phyloP scores from a whole-genome alignment of 2,329 filamentous ascomycete genomes.

The Amauroascus verrucosus region DNA sequence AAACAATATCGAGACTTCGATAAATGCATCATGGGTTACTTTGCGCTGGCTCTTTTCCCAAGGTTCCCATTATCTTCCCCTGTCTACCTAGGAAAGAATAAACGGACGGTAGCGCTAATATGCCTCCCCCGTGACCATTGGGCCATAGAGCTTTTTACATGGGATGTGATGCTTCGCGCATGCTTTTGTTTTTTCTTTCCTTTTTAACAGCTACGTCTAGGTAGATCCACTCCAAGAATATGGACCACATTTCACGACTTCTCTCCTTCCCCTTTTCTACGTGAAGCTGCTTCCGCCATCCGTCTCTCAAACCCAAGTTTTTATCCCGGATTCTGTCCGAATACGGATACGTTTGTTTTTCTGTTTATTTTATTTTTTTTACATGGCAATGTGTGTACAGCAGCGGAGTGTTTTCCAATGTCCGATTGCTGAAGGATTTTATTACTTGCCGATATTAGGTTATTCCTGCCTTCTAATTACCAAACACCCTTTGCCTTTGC shows the following conservation, averaged over 20 bases:
- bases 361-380: too few species aligned
- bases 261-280: not conserved
- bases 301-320: not conserved
- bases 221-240: slow-evolving; percentile 1
- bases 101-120: not conserved
- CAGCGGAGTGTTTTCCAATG: slow-evolving; percentile 48
- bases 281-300: not conserved
- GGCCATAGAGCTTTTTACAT: not conserved
- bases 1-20: not conserved
- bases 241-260: not conserved
- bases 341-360: too few species aligned
- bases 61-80: not conserved
- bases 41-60: slow-evolving; percentile 2
- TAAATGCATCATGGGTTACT: slow-evolving; percentile 6
- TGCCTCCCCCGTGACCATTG: not conserved
- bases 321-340: not conserved
- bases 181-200: too few species aligned
- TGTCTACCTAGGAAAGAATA: not conserved
- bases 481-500: slow-evolving; percentile 37
- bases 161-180: not conserved
- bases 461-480: slow-evolving; percentile 37
- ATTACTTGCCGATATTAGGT: slow-evolving; percentile 52
- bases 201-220: not conserved
- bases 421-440: slow-evolving; percentile 57
- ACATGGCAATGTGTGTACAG: slow-evolving; percentile 61